Evolutionary conservation across 192 early-diverging fungal genomes (phyloP).

Genomic region (Backusella liffmaniae): DNA sequence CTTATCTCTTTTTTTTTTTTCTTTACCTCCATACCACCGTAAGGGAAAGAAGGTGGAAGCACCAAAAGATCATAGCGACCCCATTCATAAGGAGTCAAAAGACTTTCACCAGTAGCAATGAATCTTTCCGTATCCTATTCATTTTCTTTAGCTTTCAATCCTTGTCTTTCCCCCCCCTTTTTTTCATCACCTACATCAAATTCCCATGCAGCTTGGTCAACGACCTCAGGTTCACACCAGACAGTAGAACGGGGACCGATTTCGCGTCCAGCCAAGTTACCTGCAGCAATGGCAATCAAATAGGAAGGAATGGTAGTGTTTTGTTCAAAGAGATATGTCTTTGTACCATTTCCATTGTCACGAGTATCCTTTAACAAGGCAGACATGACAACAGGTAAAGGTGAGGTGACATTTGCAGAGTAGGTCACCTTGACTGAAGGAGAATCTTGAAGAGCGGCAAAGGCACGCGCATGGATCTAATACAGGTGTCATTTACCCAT

Average conservation of each 20-base stretch:
- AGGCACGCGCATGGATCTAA: constrained; percentile 86
- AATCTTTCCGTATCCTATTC: constrained; percentile 59
- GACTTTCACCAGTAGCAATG: constrained; percentile 61
- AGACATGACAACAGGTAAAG: constrained; percentile 89
- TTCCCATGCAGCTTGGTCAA: constrained; percentile 92
- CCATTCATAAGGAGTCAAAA: constrained; percentile 95
- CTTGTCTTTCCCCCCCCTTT: neutral
- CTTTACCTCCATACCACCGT: constrained; percentile 48
- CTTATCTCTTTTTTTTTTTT: constrained; percentile 13
- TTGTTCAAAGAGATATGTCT: constrained; percentile 82
- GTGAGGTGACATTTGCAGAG: constrained; percentile 76
- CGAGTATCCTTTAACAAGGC: constrained; percentile 70
- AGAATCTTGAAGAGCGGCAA: constrained; percentile 89
- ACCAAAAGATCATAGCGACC: constrained; percentile 93
- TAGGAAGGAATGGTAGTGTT: constrained; percentile 90
- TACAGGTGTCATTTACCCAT: neutral
- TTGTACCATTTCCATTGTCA: constrained; percentile 48
- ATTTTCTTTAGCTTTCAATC: neutral
- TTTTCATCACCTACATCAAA: constrained; percentile 56
- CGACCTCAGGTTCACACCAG: constrained; percentile 91
- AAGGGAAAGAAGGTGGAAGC: constrained; percentile 86
- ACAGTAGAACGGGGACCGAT: constrained; percentile 94
- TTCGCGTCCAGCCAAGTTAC: constrained; percentile 78
- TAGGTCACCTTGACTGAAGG: constrained; percentile 89
- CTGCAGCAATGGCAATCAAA: constrained; percentile 90